Conservation (phyloP, 495 filamentous ascomycete species). For the Bombardia bombarda region DNA sequence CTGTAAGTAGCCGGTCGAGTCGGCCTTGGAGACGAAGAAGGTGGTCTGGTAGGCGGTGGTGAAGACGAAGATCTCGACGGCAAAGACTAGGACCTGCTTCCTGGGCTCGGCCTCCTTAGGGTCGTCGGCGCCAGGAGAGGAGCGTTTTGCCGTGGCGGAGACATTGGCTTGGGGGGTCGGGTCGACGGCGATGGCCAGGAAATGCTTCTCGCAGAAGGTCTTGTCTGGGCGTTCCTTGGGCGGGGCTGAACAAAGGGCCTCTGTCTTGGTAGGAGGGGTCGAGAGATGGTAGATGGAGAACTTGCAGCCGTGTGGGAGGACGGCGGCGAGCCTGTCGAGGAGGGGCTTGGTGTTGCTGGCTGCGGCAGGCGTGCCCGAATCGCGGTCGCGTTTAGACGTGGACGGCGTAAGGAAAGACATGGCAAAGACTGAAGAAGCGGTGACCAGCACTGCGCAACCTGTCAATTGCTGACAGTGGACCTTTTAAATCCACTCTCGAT, state of each 20-base stretch:
- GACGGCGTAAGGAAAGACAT: conserved; percentile 14
- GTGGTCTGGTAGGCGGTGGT: conserved; percentile 72
- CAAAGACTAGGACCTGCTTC: conserved; percentile 35
- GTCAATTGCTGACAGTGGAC: not conserved
- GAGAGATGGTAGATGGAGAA: conserved; percentile 82
- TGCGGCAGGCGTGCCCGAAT: not conserved
- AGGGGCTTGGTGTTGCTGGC: conserved; percentile 17
- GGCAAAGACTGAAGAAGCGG: too few species aligned
- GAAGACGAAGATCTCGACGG: conserved; percentile 56
- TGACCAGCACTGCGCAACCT: too few species aligned
- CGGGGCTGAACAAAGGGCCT: conserved; percentile 71
- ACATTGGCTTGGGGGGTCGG: conserved; percentile 2
- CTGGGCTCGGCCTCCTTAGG: conserved; percentile 8
- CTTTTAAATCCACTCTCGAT: too few species aligned
- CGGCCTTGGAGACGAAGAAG: conserved; percentile 93
- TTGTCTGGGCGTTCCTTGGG: conserved; percentile 57
- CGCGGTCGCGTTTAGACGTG: conserved; percentile 6
- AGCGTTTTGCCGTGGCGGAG: conserved; percentile 9
- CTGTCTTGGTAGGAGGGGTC: conserved; percentile 65
- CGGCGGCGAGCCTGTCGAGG: conserved; percentile 51
- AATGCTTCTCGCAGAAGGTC: conserved; percentile 86
- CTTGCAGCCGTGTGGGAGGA: conserved; percentile 59
- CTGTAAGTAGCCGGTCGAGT: conserved; percentile 84
- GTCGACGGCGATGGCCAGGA: conserved; percentile 64
- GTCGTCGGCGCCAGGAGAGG: conserved; percentile 21